Conservation (phyloP, 1,284 basidiomycete genomes). For the Moniliella sp. region DNA sequence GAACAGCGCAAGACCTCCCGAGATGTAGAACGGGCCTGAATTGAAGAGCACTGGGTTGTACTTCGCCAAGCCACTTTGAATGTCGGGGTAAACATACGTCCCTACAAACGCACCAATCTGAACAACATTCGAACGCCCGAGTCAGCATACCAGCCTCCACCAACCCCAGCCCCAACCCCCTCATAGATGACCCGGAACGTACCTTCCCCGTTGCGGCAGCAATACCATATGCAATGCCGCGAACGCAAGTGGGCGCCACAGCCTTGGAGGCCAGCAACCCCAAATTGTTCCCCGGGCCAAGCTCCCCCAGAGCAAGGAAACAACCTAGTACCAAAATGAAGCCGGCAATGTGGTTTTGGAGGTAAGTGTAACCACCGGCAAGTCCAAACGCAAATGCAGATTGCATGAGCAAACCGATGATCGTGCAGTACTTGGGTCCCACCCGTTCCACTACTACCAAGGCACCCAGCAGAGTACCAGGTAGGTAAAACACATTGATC, state of each 20-base stretch:
- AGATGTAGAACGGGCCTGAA: slow-evolving; percentile 33
- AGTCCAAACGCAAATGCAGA: slow-evolving; percentile 41
- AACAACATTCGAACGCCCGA: too few relatives aligned
- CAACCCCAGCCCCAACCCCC: too few relatives aligned
- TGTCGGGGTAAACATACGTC: slow-evolving; percentile 14
- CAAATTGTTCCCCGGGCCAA: slow-evolving; percentile 38
- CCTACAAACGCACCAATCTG: slow-evolving; percentile 18
- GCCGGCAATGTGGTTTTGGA: slow-evolving; percentile 35
- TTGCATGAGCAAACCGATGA: slow-evolving; percentile 16
- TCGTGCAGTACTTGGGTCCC: slow-evolving; percentile 25
- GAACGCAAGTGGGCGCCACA: slow-evolving; percentile 13
- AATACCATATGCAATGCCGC: slow-evolving; percentile 23
- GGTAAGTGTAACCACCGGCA: slow-evolving; percentile 14
- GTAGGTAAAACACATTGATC: slow-evolving; percentile 38
- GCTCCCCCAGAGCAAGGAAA: slow-evolving; percentile 64
- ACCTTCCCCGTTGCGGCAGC: slow-evolving; percentile 71
- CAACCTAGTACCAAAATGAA: slow-evolving; percentile 57
- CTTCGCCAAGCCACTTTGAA: slow-evolving; percentile 10
- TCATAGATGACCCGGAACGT: too few relatives aligned
- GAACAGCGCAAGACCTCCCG: slow-evolving; percentile 48
- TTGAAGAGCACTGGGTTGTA: slow-evolving; percentile 9
- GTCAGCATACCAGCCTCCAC: too few relatives aligned
- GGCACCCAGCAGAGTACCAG: slow-evolving; percentile 53
- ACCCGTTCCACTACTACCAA: slow-evolving; percentile 41
- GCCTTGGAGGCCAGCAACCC: slow-evolving; percentile 21